Conservation (phyloP, 192 early-diverging fungal genomes). For the Backusella westeae region DNA sequence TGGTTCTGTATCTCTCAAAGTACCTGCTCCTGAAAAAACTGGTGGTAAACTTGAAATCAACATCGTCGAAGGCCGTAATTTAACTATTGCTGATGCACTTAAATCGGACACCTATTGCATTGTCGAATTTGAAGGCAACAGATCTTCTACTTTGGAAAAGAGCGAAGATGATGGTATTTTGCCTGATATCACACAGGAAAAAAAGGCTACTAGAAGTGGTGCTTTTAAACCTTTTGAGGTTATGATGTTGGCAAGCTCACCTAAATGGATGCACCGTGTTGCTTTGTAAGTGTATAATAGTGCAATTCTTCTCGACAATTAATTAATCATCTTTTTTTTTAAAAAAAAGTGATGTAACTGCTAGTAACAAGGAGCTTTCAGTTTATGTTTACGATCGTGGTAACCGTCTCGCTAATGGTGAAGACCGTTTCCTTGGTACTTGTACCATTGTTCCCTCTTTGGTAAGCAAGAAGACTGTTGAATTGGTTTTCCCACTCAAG, state of each 20-base stretch:
- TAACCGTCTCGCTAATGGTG: slow-evolving; percentile 20
- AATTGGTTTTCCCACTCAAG: slow-evolving; percentile 28
- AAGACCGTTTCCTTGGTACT: slow-evolving; percentile 43
- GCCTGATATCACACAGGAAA: neutral
- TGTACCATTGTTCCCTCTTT: slow-evolving; percentile 42
- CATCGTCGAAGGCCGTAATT: slow-evolving; percentile 42
- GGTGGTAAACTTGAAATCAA: slow-evolving; percentile 21
- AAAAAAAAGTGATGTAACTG: slow-evolving; percentile 41
- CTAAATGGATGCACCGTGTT: slow-evolving; percentile 42
- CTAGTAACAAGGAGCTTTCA: slow-evolving; percentile 32
- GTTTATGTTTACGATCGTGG: slow-evolving; percentile 42
- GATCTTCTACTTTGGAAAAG: slow-evolving; percentile 32
- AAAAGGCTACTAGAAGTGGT: neutral
- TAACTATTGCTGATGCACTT: slow-evolving; percentile 35
- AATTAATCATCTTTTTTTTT: neutral
- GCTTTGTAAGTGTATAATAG: slow-evolving; percentile 32
- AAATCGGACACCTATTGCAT: slow-evolving; percentile 38
- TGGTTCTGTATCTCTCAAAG: neutral
- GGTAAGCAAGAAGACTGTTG: slow-evolving; percentile 41
- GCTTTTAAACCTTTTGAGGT: slow-evolving; percentile 38
- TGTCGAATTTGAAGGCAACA: slow-evolving; percentile 40
- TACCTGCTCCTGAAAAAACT: slow-evolving; percentile 19
- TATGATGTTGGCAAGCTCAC: slow-evolving; percentile 38
- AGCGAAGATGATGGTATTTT: neutral
- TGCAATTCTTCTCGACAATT: neutral